Percentiles rank a stretch among this genome's conserved stretches.
phyloP scores from a whole-genome alignment of 371 early-diverging fungal species.

The Capniomyces stellatus region DNA sequence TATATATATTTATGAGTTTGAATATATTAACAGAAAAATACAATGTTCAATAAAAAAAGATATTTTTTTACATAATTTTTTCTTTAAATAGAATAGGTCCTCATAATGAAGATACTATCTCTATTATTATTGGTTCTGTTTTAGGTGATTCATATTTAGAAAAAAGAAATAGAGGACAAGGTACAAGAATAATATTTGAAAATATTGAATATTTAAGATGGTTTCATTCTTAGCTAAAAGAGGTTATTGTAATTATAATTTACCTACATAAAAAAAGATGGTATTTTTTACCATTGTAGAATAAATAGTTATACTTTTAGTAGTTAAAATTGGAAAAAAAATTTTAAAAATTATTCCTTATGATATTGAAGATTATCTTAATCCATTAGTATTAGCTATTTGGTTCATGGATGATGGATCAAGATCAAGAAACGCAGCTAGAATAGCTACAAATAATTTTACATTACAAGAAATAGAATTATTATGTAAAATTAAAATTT shows the following conservation, averaged over 20 bases:
- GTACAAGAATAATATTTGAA: slow-evolving; percentile 10
- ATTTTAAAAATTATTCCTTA: slow-evolving; percentile 11
- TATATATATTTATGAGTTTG: too few species aligned
- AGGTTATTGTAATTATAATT: slow-evolving; percentile 5
- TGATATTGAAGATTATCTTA: slow-evolving; percentile 7
- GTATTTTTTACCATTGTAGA: slow-evolving; percentile 8
- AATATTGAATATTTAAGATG: slow-evolving; percentile 7
- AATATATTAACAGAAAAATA: slow-evolving; percentile 7
- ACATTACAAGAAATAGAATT: slow-evolving; percentile 8
- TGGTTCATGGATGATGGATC: slow-evolving; percentile 10
- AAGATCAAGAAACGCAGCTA: slow-evolving; percentile 7
- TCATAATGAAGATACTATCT: slow-evolving; percentile 11
- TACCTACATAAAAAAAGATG: slow-evolving; percentile 6
- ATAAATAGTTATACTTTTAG: slow-evolving; percentile 15
- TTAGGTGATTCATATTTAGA: slow-evolving; percentile 15
- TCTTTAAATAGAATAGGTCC: slow-evolving; percentile 12
- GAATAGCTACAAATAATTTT: slow-evolving; percentile 10
- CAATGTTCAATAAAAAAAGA: slow-evolving; percentile 4
- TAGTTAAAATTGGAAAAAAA: slow-evolving; percentile 16
- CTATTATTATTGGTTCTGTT: slow-evolving; percentile 11
- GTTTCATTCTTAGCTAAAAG: slow-evolving; percentile 4
- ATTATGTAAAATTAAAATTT: slow-evolving; percentile 10
- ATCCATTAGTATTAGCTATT: slow-evolving; percentile 6
- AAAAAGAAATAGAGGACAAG: slow-evolving; percentile 10
- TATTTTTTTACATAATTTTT: slow-evolving; percentile 11